Percentiles rank a stretch among this genome's conserved stretches.
phyloP scores from a whole-genome alignment of 176 grass and related monocot species.

The Stipa capillata region DNA sequence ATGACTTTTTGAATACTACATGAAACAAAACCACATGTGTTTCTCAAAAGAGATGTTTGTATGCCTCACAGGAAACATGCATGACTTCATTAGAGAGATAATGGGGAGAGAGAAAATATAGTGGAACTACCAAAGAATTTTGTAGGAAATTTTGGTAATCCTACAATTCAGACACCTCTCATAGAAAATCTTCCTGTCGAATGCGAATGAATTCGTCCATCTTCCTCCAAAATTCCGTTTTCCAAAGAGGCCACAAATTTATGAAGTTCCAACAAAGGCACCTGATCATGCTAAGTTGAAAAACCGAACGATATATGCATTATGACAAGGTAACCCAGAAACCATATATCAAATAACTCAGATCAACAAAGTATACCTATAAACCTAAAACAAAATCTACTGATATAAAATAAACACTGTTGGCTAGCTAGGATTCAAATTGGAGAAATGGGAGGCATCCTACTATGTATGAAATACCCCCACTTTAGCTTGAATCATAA shows the following conservation, averaged over 20 bases:
- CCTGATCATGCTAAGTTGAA: background rate
- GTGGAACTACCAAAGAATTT: too few species aligned
- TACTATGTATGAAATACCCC: background rate
- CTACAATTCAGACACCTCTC: background rate
- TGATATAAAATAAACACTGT: background rate
- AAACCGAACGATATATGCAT: background rate
- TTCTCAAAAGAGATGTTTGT: background rate
- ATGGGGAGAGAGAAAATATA: too few species aligned
- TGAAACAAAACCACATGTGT: background rate
- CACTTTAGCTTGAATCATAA: background rate
- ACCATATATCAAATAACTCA: background rate
- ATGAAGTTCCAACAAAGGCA: background rate
- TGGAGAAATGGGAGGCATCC: background rate
- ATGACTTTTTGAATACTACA: too few species aligned
- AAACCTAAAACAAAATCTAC: background rate
- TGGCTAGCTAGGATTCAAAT: background rate
- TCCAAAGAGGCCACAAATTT: background rate
- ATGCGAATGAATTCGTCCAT: too few species aligned
- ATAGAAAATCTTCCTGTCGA: background rate
- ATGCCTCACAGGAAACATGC: too few species aligned
- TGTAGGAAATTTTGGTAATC: background rate
- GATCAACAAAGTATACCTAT: background rate
- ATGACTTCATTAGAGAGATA: too few species aligned
- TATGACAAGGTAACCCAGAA: background rate
- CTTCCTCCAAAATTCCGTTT: background rate